phyloP scores from a whole-genome alignment of 257 asterid species.

The Capsicum baccatum region DNA sequence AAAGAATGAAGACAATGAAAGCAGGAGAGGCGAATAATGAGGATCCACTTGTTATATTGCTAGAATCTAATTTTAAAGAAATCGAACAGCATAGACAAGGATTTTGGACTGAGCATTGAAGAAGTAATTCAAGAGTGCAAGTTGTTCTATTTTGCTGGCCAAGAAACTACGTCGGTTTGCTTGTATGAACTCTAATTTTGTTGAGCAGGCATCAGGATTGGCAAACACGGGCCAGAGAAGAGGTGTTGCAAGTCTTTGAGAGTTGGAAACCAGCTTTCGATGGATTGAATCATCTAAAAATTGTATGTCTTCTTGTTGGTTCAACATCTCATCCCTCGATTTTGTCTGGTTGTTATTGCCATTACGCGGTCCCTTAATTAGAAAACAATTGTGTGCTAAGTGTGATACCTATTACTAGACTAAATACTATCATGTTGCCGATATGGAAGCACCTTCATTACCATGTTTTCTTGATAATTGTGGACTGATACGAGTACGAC shows the following conservation, averaged over 20 bases:
- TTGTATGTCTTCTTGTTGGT: neutral
- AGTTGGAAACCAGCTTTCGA: neutral
- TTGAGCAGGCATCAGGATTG: neutral
- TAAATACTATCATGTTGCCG: neutral
- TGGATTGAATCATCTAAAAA: neutral
- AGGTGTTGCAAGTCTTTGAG: neutral
- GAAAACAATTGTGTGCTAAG: neutral
- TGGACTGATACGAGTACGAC: too few species aligned
- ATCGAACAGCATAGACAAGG: too few species aligned
- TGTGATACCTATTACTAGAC: neutral
- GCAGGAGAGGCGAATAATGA: neutral
- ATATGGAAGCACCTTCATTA: neutral
- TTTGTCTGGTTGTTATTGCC: too few species aligned
- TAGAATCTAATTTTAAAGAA: neutral
- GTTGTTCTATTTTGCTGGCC: too few species aligned
- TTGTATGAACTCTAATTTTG: too few species aligned
- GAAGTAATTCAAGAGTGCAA: too few species aligned
- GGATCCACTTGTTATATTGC: neutral
- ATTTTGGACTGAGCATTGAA: too few species aligned
- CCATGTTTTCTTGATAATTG: neutral
- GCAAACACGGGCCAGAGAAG: neutral
- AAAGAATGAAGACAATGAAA: neutral
- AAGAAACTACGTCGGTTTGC: too few species aligned
- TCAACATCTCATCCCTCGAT: neutral
- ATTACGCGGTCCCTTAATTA: neutral